Base-by-base conservation (phyloP, 495 filamentous ascomycete species). In the Cudoniella acicularis region DNA sequence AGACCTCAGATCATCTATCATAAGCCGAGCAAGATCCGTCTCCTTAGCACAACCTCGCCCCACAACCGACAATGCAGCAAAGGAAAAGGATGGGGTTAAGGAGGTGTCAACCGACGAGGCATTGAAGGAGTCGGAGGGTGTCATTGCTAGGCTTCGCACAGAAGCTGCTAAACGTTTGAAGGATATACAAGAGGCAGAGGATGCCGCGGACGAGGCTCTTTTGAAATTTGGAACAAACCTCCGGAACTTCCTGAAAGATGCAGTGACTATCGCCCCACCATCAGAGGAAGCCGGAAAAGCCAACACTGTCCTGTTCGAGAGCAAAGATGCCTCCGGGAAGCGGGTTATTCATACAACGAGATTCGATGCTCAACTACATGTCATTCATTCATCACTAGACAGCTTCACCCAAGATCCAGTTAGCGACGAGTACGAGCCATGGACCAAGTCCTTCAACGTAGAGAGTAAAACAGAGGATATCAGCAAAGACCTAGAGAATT, bases 191-290 rank as follows among this genome's bases (percentile, higher is more conserved):
- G 87, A 87, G 63, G 94, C 93, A 42, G 94, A 98, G 71, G 92
- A 96, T 66, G 92, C 92, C n/a, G 94, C 94, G 18, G 94, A 98
- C 70, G 95, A 96, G 70, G 96, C 96, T 2, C 84, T 98, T 47
- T 73, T 97, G 62, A 91, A 89, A 55, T 99, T 98, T 68, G 94
- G 94, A 22, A 83, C 86, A 52, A 98, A 94, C 69, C 84, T 98
- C 48, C 81, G 91, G 10, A 88, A 93, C 72, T 98, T 95, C 74
- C 77, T 98, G 65, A 83, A 86, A 16, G 94, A 98, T 65, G 94
- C 94, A 42, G 89, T 98, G 27, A 89, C 84, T 52, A 90, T 98
- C 61, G 85, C 90, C 23, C 88, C 92, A 0, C 91, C 77, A 25
- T 61, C 65, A 16, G 73, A 59, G 9, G 66, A 70, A 3, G 56